Conservation (phyloP, 2,329 filamentous ascomycete genomes). For the Fusarium sp. region DNA sequence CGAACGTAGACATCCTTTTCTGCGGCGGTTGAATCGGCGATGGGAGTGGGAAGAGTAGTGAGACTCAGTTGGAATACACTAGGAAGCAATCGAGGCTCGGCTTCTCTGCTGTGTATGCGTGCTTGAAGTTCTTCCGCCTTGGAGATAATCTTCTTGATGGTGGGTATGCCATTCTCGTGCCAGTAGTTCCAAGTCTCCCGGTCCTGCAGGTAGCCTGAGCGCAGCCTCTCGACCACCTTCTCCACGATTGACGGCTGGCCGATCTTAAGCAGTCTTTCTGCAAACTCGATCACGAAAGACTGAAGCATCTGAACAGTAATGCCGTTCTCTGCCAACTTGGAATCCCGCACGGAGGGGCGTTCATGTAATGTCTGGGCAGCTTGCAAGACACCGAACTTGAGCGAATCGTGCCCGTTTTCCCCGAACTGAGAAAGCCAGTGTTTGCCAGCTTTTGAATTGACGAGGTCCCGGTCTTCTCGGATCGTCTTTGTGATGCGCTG, state of each 20-base stretch:
- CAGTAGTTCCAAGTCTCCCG: slow-evolving; percentile 35
- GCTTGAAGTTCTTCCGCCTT: slow-evolving; percentile 24
- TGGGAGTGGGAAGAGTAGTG: slow-evolving; percentile 32
- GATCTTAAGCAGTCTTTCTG: slow-evolving; percentile 6
- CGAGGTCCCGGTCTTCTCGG: slow-evolving; percentile 40
- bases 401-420: background rate
- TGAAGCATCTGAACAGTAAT: slow-evolving; percentile 15
- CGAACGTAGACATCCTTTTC: slow-evolving; percentile 18
- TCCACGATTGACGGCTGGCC: background rate
- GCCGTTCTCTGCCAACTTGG: slow-evolving; percentile 13
- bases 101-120: background rate
- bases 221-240: background rate
- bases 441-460: slow-evolving; percentile 46
- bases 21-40: background rate
- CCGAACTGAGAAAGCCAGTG: slow-evolving; percentile 50
- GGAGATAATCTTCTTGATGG: slow-evolving; percentile 34
- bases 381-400: slow-evolving; percentile 9
- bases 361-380: slow-evolving; percentile 15
- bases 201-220: background rate
- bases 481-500: slow-evolving; percentile 43
- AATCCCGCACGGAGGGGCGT: background rate
- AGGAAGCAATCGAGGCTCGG: slow-evolving; percentile 16
- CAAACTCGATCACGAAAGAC: slow-evolving; percentile 12
- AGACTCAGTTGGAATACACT: slow-evolving; percentile 32
- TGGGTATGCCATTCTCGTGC: slow-evolving; percentile 40